Conservation (phyloP, 495 filamentous ascomycete species). For the Aspergillus hancockii region DNA sequence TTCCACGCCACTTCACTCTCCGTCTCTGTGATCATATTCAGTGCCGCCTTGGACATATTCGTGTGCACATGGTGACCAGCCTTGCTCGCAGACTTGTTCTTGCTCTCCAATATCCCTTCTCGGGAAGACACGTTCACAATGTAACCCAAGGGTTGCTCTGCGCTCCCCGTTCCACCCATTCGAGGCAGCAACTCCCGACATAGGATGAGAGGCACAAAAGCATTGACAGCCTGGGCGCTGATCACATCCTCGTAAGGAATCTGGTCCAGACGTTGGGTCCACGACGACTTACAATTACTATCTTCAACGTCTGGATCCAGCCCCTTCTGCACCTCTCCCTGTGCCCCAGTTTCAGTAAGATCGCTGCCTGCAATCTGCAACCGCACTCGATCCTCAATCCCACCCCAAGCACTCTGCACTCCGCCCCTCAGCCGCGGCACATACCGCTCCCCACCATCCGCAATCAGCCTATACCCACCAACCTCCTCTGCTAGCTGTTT, state of each 20-base stretch:
- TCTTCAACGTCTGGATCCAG: too few relatives aligned
- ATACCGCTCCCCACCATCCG: not conserved
- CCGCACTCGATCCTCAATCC: too few relatives aligned
- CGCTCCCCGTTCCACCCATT: slow-evolving; percentile 27
- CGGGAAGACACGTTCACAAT: slow-evolving; percentile 52
- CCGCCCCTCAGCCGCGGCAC: not conserved
- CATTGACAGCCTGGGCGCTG: slow-evolving; percentile 46
- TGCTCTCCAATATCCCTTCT: slow-evolving; percentile 44
- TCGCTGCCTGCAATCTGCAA: too few relatives aligned
- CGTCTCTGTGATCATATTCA: slow-evolving; percentile 52
- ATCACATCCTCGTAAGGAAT: slow-evolving; percentile 52
- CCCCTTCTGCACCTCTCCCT: too few relatives aligned
- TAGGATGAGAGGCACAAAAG: slow-evolving; percentile 49
- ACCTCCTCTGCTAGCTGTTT: slow-evolving; percentile 2
- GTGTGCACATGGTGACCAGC: slow-evolving; percentile 46
- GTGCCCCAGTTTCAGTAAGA: too few relatives aligned
- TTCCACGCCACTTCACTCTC: slow-evolving; percentile 42
- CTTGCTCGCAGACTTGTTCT: too few relatives aligned
- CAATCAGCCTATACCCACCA: not conserved
- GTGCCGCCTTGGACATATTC: slow-evolving; percentile 52
- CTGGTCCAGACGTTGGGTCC: too few relatives aligned
- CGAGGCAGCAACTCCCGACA: slow-evolving; percentile 47
- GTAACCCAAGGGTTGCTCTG: slow-evolving; percentile 30
- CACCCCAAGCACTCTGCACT: slow-evolving; percentile 13
- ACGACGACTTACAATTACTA: too few relatives aligned